Percentiles rank a stretch among this genome's conserved stretches.
Evolutionary conservation across 1,284 basidiomycete species (phyloP).

Genomic region (Heliocybe sulcata): DNA sequence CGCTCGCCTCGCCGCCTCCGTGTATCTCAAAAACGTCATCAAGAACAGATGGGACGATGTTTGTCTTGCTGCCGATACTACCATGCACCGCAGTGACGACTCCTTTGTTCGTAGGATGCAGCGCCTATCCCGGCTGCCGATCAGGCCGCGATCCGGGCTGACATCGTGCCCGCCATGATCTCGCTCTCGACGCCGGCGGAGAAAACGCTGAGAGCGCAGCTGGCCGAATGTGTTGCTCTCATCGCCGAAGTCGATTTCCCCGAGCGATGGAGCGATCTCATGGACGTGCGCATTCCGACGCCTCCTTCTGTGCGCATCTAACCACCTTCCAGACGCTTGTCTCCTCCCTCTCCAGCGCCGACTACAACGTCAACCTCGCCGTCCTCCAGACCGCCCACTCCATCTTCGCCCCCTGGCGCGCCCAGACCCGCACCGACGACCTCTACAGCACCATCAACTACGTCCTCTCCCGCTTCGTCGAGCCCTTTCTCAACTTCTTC

Average conservation of each 20-base stretch:
- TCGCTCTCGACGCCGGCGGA: slow-evolving; percentile 60
- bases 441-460: slow-evolving; percentile 93
- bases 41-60: slow-evolving; percentile 87
- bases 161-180: slow-evolving; percentile 81
- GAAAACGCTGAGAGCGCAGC: slow-evolving; percentile 68
- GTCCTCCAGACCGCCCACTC: not conserved
- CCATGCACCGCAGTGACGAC: not conserved
- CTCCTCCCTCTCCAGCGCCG: slow-evolving; percentile 48
- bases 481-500: slow-evolving; percentile 82
- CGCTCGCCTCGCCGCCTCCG: slow-evolving; percentile 73
- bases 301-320: not conserved
- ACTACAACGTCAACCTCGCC: not conserved
- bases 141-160: slow-evolving; percentile 58
- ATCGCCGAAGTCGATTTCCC: slow-evolving; percentile 90
- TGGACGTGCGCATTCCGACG: slow-evolving; percentile 57
- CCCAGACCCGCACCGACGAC: slow-evolving; percentile 48
- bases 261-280: slow-evolving; percentile 74
- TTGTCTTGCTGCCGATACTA: slow-evolving; percentile 16
- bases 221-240: slow-evolving; percentile 85
- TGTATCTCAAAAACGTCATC: slow-evolving; percentile 87
- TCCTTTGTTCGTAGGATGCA: slow-evolving; percentile 41
- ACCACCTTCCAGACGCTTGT: slow-evolving; percentile 67
- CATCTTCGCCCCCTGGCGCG: not conserved
- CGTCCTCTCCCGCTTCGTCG: slow-evolving; percentile 80
- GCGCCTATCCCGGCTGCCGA: slow-evolving; percentile 56